Evolutionary conservation across 2,329 filamentous ascomycete species (phyloP).

Genomic region (Chrysoporthe puriensis): DNA sequence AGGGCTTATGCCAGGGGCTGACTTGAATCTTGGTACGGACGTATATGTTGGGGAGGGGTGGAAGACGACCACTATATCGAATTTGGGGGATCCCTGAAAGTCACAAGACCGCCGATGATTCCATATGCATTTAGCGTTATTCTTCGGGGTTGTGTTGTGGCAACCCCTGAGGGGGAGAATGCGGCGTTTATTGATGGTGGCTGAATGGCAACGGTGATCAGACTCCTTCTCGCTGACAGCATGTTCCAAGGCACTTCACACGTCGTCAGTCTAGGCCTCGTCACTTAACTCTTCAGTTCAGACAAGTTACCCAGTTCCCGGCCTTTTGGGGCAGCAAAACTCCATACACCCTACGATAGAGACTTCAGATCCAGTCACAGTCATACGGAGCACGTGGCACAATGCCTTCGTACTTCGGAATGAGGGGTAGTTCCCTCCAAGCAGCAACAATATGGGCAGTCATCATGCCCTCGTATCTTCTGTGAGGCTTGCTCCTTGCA

Average conservation of each 20-base stretch:
- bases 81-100: conserved; percentile 1
- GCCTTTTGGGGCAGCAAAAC: background rate
- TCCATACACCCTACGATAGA: background rate
- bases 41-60: background rate
- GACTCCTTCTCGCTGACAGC: background rate
- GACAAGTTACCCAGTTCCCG: background rate
- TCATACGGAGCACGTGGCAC: background rate
- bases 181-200: background rate
- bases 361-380: background rate
- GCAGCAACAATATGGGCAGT: conserved; percentile 21
- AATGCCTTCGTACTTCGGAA: conserved; percentile 13
- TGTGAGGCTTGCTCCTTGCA: conserved; percentile 2
- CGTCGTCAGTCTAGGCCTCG: background rate
- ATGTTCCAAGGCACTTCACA: background rate
- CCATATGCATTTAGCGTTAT: background rate
- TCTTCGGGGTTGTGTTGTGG: background rate
- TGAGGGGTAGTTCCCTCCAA: conserved; percentile 12
- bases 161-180: background rate
- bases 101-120: background rate
- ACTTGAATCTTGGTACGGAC: background rate
- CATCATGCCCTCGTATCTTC: conserved; percentile 17
- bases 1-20: background rate
- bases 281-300: background rate
- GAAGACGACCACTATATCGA: background rate
- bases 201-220: background rate